Conservation (phyloP, 148 eudicot genomes). For the Camellia granthamiana region DNA sequence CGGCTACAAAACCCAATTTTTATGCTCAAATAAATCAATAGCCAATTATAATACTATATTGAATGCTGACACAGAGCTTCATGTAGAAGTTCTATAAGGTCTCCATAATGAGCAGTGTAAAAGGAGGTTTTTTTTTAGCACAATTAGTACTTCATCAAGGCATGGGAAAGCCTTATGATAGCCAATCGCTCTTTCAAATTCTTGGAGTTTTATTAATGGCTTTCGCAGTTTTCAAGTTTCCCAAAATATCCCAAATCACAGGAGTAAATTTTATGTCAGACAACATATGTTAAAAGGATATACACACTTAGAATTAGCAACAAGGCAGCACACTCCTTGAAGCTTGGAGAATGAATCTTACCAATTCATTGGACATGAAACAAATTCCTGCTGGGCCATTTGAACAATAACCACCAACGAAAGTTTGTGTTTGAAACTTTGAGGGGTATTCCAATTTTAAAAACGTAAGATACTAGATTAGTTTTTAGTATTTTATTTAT, state of each 20-base stretch:
- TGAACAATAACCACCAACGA: too few species aligned
- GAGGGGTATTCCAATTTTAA: background rate
- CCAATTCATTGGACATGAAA: conserved; percentile 96
- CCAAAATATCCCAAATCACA: background rate
- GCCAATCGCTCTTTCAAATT: background rate
- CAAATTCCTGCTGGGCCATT: conserved; percentile 63
- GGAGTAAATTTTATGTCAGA: background rate
- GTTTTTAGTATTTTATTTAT: background rate
- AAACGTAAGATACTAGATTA: background rate
- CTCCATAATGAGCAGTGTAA: background rate
- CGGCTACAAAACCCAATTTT: conserved; percentile 61
- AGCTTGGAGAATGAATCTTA: conserved; percentile 32
- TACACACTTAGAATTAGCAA: background rate
- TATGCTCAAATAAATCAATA: background rate
- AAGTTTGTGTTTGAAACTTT: too few species aligned
- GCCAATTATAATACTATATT: background rate
- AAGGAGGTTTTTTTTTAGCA: background rate
- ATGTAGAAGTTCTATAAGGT: background rate
- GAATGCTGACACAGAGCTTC: background rate
- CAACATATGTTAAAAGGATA: background rate
- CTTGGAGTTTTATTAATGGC: background rate
- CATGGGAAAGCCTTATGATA: background rate
- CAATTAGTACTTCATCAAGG: background rate
- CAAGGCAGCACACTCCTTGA: too few species aligned
- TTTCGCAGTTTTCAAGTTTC: background rate